Conservation (phyloP, 2,329 filamentous ascomycete species). For the Graphiopsis chlorocephala region DNA sequence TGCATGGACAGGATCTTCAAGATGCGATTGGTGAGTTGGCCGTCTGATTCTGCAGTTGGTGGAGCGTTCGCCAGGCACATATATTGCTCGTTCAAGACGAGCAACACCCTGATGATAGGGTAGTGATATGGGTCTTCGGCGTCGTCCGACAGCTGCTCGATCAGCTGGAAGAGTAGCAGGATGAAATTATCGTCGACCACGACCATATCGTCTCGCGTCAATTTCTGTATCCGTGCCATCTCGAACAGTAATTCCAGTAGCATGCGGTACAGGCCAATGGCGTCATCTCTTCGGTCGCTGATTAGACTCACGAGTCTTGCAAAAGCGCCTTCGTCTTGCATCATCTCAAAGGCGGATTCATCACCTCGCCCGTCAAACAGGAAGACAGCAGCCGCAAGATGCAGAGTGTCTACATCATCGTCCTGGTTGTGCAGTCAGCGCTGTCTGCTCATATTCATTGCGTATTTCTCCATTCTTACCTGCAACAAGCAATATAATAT, state of each 20-base stretch:
- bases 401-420: conserved; percentile 75
- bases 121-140: conserved; percentile 93
- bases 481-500: conserved; percentile 85
- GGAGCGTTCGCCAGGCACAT: conserved; percentile 66
- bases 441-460: neutral
- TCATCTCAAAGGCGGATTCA: conserved; percentile 76
- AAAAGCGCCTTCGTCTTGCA: conserved; percentile 85
- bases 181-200: conserved; percentile 75
- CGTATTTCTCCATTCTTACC: conserved; percentile 38
- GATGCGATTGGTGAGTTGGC: conserved; percentile 79
- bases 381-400: conserved; percentile 78
- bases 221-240: conserved; percentile 86
- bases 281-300: conserved; percentile 59
- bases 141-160: conserved; percentile 84
- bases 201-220: conserved; percentile 72
- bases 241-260: conserved; percentile 90
- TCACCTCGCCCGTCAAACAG: conserved; percentile 80
- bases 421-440: conserved; percentile 56
- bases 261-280: conserved; percentile 71
- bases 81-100: conserved; percentile 97
- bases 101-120: conserved; percentile 86
- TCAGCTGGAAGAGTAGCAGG: conserved; percentile 76
- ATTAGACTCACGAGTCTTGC: conserved; percentile 79
- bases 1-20: conserved; percentile 84
- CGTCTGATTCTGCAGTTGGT: conserved; percentile 48